A percentile compares a stretch with the other conserved stretches of the same genome.
phyloP scores from a whole-genome alignment of 31 red algal species.

The Asparagopsis taxiformis region DNA sequence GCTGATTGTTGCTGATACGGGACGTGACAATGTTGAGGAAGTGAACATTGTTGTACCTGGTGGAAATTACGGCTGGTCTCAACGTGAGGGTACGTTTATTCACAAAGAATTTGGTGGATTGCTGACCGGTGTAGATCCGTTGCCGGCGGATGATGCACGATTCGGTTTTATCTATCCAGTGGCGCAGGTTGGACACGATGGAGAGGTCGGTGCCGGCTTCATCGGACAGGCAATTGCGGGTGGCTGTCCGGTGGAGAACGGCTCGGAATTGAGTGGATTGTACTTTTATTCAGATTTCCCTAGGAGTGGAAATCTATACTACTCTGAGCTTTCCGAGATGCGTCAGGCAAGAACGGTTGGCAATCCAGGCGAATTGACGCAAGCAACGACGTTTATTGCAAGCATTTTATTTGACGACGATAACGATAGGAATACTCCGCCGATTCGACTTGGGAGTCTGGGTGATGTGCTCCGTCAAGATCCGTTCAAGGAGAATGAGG shows the following conservation, averaged over 20 bases:
- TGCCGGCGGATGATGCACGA: conserved; percentile 51
- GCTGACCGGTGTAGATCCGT: conserved; percentile 18
- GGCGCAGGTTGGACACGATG: conserved; percentile 61
- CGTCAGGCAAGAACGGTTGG: conserved; percentile 24
- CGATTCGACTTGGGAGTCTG: conserved; percentile 28
- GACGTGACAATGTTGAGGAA: conserved; percentile 62
- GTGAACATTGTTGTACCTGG: conserved; percentile 53
- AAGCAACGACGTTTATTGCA: conserved; percentile 37
- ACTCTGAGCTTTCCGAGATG: conserved; percentile 21
- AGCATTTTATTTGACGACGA: conserved; percentile 35
- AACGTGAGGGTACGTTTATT: conserved; percentile 69
- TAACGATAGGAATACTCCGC: conserved; percentile 5
- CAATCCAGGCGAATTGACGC: conserved; percentile 14
- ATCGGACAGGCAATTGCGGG: conserved; percentile 60
- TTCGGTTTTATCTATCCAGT: conserved; percentile 41
- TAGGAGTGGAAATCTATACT: conserved; percentile 47
- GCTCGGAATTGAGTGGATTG: conserved; percentile 45
- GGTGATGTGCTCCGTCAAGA: conserved; percentile 38
- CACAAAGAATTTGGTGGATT: conserved; percentile 36
- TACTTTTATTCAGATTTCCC: conserved; percentile 72
- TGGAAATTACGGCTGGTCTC: conserved; percentile 61
- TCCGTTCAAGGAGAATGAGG: neutral
- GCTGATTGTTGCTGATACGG: conserved; percentile 51
- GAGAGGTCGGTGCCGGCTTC: conserved; percentile 29
- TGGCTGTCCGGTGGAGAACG: conserved; percentile 73